Evolutionary conservation across 306 rosid genomes (phyloP).

Genomic region (Gillenia trifoliata): DNA sequence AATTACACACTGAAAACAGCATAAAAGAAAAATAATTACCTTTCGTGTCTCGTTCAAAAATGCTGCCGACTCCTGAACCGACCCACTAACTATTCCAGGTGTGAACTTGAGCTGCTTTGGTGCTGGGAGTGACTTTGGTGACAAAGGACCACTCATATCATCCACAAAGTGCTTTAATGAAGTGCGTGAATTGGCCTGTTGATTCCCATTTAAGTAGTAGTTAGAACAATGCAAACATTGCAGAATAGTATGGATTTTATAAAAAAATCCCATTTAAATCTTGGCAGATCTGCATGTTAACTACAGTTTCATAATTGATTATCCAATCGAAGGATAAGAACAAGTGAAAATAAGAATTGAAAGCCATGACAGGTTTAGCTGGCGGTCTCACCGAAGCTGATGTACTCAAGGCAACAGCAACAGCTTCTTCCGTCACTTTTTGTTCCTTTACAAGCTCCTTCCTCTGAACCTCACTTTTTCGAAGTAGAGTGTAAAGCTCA

Average conservation of each 20-base stretch:
- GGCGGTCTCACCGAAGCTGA: constrained; percentile 46
- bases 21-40: constrained; percentile 30
- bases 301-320: constrained; percentile 11
- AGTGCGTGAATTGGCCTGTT: constrained; percentile 46
- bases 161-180: constrained; percentile 65
- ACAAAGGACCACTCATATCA: constrained; percentile 60
- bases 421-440: constrained; percentile 47
- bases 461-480: constrained; percentile 59
- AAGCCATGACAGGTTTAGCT: not conserved
- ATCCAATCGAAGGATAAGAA: constrained; percentile 13
- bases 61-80: constrained; percentile 40
- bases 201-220: constrained; percentile 19
- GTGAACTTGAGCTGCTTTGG: constrained; percentile 84
- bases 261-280: not conserved
- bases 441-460: constrained; percentile 58
- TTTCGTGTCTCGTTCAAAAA: constrained; percentile 48
- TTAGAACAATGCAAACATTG: not conserved
- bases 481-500: constrained; percentile 49
- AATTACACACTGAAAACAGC: constrained; percentile 1
- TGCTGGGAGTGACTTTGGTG: constrained; percentile 65
- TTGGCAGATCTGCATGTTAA: constrained; percentile 8
- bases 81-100: constrained; percentile 70
- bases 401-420: constrained; percentile 38
- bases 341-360: constrained; percentile 10
- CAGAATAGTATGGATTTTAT: not conserved